These are phyloP conservation scores for Aureobasidium sp. DNA, from an alignment of 2,329 filamentous ascomycete species.

Conservation along the genomic window DNA sequence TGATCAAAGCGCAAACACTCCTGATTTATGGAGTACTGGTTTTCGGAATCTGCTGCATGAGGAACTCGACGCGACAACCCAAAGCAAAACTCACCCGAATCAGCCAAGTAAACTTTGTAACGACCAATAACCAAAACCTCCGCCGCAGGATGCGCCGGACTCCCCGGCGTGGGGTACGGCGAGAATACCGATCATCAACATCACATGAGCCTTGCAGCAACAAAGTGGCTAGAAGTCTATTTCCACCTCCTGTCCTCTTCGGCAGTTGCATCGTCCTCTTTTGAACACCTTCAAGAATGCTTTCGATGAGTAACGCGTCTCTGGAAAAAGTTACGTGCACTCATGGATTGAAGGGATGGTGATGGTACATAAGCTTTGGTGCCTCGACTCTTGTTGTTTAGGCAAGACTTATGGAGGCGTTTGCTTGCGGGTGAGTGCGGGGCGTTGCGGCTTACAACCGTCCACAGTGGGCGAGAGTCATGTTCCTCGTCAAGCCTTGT, in stretches of 20 bases:
- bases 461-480: background rate
- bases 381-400: background rate
- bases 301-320: background rate
- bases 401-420: background rate
- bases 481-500: background rate
- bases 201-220: background rate
- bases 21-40: too few relatives aligned
- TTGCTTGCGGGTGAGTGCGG: background rate
- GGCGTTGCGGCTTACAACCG: background rate
- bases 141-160: background rate
- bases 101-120: conserved; percentile 5
- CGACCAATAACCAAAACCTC: background rate
- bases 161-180: conserved; percentile 2
- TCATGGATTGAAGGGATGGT: background rate
- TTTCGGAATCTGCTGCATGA: background rate
- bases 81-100: background rate
- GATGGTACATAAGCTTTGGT: background rate
- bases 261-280: background rate
- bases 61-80: background rate
- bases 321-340: background rate
- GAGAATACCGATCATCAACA: conserved; percentile 5
- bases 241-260: background rate
- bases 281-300: background rate
- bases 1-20: background rate
- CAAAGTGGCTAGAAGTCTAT: background rate